These are phyloP conservation scores for Lentinus tigrinus DNA, from an alignment of 768 basidiomycete genomes.

Conservation along the genomic window DNA sequence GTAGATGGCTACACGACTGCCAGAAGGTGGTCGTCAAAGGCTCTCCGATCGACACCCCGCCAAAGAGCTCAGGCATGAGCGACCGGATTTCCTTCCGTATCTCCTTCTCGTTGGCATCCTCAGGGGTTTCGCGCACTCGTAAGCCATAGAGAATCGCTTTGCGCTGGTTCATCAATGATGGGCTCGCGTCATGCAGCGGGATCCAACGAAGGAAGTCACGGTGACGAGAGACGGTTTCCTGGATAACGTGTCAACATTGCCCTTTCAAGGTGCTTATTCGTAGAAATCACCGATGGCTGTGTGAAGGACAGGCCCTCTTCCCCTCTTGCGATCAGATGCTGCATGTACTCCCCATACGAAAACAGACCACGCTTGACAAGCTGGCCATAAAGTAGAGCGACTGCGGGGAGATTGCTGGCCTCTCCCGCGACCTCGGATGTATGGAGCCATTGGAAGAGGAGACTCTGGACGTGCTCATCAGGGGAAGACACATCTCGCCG, in stretches of 20 bases:
- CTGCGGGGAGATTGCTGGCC: constrained; percentile 49
- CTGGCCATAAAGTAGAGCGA: constrained; percentile 70
- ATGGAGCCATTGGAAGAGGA: constrained; percentile 82
- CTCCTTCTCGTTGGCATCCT: constrained; percentile 66
- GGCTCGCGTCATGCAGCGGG: constrained; percentile 58
- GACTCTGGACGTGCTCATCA: constrained; percentile 66
- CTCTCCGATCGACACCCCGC: constrained; percentile 34
- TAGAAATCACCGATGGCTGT: constrained; percentile 34
- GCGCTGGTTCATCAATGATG: constrained; percentile 65
- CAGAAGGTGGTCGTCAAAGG: constrained; percentile 14
- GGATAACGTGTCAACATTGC: background rate
- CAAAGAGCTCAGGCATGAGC: constrained; percentile 67
- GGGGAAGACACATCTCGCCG: constrained; percentile 61
- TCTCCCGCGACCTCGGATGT: constrained; percentile 60
- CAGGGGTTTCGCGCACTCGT: constrained; percentile 65
- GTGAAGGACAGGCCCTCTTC: constrained; percentile 57
- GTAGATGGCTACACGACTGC: constrained; percentile 45
- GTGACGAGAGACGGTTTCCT: constrained; percentile 60
- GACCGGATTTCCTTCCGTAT: constrained; percentile 69
- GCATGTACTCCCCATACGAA: constrained; percentile 72
- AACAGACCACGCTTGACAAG: constrained; percentile 70
- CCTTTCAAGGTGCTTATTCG: background rate
- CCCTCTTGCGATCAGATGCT: constrained; percentile 78
- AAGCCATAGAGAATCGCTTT: constrained; percentile 69
- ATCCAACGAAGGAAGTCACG: constrained; percentile 70